phyloP scores from a whole-genome alignment of 305 asterid genomes.

The Lippia alba region DNA sequence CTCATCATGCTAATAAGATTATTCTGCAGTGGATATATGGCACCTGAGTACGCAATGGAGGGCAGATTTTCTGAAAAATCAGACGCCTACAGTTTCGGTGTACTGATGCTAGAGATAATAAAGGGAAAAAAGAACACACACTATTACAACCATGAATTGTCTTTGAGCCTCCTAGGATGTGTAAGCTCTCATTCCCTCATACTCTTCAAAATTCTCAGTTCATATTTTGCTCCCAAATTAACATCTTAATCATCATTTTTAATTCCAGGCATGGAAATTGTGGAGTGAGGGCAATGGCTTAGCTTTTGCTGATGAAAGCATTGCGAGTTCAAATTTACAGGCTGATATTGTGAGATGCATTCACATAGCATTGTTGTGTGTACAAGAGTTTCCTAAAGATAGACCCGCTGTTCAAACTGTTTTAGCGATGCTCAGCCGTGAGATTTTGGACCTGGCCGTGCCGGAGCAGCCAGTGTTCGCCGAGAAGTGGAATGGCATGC shows the following conservation, averaged over 20 bases:
- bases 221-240: neutral
- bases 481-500: constrained; percentile 47
- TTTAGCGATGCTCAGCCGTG: constrained; percentile 42
- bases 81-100: constrained; percentile 57
- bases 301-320: constrained; percentile 42
- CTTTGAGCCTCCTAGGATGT: constrained; percentile 51
- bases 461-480: constrained; percentile 45
- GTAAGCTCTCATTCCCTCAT: constrained; percentile 33
- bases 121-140: constrained; percentile 52
- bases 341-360: constrained; percentile 47
- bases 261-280: constrained; percentile 60
- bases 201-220: neutral
- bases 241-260: neutral
- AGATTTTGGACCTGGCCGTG: constrained; percentile 32
- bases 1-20: neutral
- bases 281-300: constrained; percentile 53
- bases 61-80: constrained; percentile 58
- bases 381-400: constrained; percentile 54
- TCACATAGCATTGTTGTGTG: constrained; percentile 59
- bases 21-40: constrained; percentile 54
- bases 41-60: constrained; percentile 59
- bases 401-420: constrained; percentile 42
- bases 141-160: constrained; percentile 45
- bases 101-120: constrained; percentile 50
- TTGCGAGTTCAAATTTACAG: constrained; percentile 23